Evolutionary conservation across 352 stramenopile species (phyloP), one percentile per base, ranked within the genome.

Genomic region (Phytophthora agathidicida): DNA sequence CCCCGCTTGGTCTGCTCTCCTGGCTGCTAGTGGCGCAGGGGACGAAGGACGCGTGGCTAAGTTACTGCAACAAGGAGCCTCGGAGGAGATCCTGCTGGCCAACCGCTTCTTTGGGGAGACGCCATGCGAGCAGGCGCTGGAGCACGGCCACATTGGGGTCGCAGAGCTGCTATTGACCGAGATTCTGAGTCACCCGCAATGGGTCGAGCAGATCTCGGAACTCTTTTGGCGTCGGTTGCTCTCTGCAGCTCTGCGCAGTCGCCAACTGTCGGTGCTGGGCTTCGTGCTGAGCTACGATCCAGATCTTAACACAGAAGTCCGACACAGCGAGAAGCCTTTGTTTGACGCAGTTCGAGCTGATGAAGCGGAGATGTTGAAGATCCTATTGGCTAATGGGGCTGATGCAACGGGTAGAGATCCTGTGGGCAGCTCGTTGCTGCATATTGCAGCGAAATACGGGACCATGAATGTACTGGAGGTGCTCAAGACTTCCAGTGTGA

Each of bases 381-480:
- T 75, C n/a, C 36, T 75, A 23, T 11, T 75, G 26, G 56, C 67
- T 1, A 32, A 67, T 7, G 67, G 67, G n/a, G 62, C 62, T 2
- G 63, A 68, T 19, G 30, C 28, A 7, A 35, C 17, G 2, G 62
- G 28, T 1, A 38, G 51, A 14, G 67, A 75, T 23, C 57, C 60
- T 1, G 61, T 65, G 39, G 67, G 62, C 36, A 71, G 61, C 51
- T 66, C 46, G 11, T 38, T 70, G 52, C 48, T 75, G 46, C 67
- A 75, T 33, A 75, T 75, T 46, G 67, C 67, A 41, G 58, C 57
- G 26, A 75, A 75, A 37, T 75, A 75, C 43, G 19, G 47, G 8
- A 48, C 56, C 0, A 28, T 31, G 54, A 10, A 47, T 2, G 54
- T 68, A 7, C 26, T 74, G 43, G 8, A 48, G 1, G 48, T 71